A percentile compares a stretch with the other conserved stretches of the same genome.
Evolutionary conservation across 352 stramenopile genomes (phyloP).

Genomic region (Pythium dissimile): DNA sequence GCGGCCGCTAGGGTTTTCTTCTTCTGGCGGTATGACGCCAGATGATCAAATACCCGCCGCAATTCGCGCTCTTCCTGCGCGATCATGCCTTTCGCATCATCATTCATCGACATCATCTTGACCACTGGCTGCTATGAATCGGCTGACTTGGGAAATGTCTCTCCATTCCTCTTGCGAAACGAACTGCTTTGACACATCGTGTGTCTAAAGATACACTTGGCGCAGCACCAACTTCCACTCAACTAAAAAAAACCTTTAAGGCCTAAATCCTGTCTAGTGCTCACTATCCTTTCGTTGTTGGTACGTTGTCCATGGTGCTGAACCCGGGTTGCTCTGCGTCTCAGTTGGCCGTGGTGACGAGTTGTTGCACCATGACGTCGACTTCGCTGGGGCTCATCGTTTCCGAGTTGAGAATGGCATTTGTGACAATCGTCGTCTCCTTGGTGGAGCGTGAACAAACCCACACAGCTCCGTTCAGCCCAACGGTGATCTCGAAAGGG

Average conservation of each 20-base stretch:
- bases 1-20: slow-evolving; percentile 57
- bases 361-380: slow-evolving; percentile 72
- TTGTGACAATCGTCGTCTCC: slow-evolving; percentile 83
- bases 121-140: too few relatives aligned
- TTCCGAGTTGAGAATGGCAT: slow-evolving; percentile 89
- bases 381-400: slow-evolving; percentile 74
- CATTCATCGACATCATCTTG: slow-evolving; percentile 78
- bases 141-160: too few relatives aligned
- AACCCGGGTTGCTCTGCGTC: background rate
- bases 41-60: slow-evolving; percentile 91
- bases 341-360: slow-evolving; percentile 56
- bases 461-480: slow-evolving; percentile 96
- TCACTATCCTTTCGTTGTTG: too few relatives aligned
- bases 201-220: too few relatives aligned
- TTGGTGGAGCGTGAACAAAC: slow-evolving; percentile 88
- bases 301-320: too few relatives aligned
- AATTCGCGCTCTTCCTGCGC: slow-evolving; percentile 94
- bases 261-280: too few relatives aligned
- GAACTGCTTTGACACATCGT: too few relatives aligned
- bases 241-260: too few relatives aligned
- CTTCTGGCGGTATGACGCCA: slow-evolving; percentile 90
- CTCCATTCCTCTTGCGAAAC: too few relatives aligned
- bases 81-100: slow-evolving; percentile 87
- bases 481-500: slow-evolving; percentile 95
- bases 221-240: too few relatives aligned